phyloP scores from a whole-genome alignment of 768 basidiomycete species.

The Lactarius pseudohatsudake region DNA sequence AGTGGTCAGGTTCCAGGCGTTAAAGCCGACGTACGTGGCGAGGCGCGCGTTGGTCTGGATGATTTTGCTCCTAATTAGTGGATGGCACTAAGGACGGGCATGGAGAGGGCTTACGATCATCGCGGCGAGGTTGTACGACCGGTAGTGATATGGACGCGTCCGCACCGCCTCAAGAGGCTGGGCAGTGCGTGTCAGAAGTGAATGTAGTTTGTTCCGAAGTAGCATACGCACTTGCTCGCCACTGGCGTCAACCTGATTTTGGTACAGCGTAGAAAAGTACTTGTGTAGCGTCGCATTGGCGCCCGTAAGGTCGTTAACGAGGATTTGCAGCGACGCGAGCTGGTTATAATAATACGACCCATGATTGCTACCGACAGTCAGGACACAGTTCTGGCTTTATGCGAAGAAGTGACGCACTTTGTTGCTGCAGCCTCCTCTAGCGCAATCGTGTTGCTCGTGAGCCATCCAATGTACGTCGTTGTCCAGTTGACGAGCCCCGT shows the following conservation, averaged over 20 bases:
- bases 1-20: constrained; percentile 34
- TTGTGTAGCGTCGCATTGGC: constrained; percentile 31
- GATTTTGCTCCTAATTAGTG: neutral
- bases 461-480: constrained; percentile 34
- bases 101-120: constrained; percentile 32
- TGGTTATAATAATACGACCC: constrained; percentile 36
- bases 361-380: constrained; percentile 33
- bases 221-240: constrained; percentile 32
- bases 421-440: constrained; percentile 27
- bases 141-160: constrained; percentile 38
- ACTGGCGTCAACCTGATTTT: constrained; percentile 33
- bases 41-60: constrained; percentile 34
- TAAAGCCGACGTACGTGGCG: constrained; percentile 32
- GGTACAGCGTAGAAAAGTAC: constrained; percentile 33
- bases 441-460: constrained; percentile 30
- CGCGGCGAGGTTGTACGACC: constrained; percentile 38
- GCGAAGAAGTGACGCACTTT: constrained; percentile 31
- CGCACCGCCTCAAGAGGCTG: constrained; percentile 37
- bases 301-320: constrained; percentile 32
- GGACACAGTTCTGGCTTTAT: neutral
- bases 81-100: constrained; percentile 13
- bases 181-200: constrained; percentile 32
- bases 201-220: too few species aligned
- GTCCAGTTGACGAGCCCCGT: constrained; percentile 33
- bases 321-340: constrained; percentile 33